Conservation (phyloP, 257 asterid species). For the Solanum paucissectum region DNA sequence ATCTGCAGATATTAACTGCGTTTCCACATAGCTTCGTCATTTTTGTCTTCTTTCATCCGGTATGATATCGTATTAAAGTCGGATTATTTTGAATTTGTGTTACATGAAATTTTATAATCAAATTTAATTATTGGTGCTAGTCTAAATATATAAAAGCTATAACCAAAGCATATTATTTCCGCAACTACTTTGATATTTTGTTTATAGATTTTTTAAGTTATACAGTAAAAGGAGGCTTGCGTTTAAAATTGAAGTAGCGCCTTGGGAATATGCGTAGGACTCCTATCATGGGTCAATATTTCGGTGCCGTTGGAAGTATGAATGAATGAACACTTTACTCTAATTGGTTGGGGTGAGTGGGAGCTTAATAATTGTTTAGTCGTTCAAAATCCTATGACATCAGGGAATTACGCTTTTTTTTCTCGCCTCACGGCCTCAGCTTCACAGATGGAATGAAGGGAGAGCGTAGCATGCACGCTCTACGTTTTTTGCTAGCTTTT, state of each 20-base stretch:
- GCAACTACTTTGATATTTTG: no score
- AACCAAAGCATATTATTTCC: background rate
- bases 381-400: no score
- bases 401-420: no score
- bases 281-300: no score
- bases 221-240: background rate
- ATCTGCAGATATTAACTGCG: background rate
- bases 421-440: background rate
- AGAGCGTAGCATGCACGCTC: background rate
- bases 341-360: no score
- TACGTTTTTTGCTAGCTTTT: background rate
- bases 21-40: background rate
- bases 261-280: no score
- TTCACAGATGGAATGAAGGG: background rate
- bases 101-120: no score
- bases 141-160: background rate
- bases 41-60: background rate
- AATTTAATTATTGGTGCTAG: background rate
- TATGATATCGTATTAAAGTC: no score
- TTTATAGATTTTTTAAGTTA: background rate
- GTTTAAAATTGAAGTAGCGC: background rate
- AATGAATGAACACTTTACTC: no score
- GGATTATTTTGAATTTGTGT: background rate
- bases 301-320: no score
- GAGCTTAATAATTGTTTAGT: no score